Evolutionary conservation across 2,329 filamentous ascomycete genomes (phyloP).

Genomic region (Trichoderma sp.): DNA sequence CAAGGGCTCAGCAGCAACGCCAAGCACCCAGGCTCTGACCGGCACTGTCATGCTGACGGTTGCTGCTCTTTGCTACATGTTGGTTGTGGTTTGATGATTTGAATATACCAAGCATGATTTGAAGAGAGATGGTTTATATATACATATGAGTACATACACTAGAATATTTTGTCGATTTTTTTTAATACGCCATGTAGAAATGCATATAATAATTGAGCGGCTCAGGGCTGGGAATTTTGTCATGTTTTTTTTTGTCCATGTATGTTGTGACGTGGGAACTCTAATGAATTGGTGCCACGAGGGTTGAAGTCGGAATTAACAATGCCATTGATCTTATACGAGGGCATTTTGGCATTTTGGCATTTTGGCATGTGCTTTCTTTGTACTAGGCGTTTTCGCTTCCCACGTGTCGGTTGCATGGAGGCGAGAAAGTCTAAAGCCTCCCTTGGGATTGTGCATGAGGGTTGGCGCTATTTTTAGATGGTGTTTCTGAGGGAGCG

Average conservation of each 20-base stretch:
- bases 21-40: not conserved
- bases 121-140: not conserved
- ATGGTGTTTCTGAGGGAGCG: not conserved
- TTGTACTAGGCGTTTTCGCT: not conserved
- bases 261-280: not conserved
- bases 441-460: not conserved
- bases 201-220: not conserved
- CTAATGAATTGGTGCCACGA: not conserved
- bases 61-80: constrained; percentile 1
- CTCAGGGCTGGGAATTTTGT: not conserved
- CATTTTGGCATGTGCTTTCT: not conserved
- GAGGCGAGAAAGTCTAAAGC: not conserved
- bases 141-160: constrained; percentile 15
- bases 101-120: not conserved
- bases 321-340: not conserved
- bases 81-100: constrained; percentile 14
- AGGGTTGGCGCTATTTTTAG: not conserved
- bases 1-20: not conserved
- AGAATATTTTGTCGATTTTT: not conserved
- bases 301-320: not conserved
- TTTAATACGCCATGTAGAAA: not conserved
- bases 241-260: not conserved
- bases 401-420: not conserved
- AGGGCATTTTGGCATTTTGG: not conserved
- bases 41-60: not conserved